Evolutionary conservation across 176 grass and related monocot genomes (phyloP).

Genomic region (Triticum urartu): DNA sequence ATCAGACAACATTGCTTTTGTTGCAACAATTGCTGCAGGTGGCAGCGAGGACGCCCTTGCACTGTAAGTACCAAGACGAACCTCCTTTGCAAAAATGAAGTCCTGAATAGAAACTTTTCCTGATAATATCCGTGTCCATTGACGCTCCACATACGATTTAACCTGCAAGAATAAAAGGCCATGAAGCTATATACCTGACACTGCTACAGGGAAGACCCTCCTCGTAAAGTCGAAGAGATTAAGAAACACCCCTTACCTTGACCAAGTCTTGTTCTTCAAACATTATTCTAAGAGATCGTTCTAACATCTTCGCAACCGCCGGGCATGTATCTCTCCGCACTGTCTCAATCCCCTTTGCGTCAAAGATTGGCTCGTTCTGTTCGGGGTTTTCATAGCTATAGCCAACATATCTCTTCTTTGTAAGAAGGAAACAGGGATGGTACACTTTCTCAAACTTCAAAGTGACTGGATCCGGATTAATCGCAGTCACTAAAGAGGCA

Average conservation of each 20-base stretch:
- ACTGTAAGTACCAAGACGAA: conserved; percentile 81
- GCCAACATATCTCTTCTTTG: conserved; percentile 96
- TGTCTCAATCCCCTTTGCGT: conserved; percentile 94
- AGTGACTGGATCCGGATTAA: conserved; percentile 86
- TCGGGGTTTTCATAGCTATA: conserved; percentile 90
- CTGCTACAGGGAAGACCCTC: background rate
- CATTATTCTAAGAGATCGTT: conserved; percentile 82
- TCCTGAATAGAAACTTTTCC: conserved; percentile 78
- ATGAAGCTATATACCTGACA: conserved; percentile 11
- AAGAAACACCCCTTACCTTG: conserved; percentile 54
- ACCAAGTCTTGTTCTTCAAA: conserved; percentile 83
- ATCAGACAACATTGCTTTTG: conserved; percentile 69
- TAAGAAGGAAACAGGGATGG: conserved; percentile 92
- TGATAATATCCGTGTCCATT: conserved; percentile 85
- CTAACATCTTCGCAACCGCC: conserved; percentile 87
- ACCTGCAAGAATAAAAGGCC: conserved; percentile 53
- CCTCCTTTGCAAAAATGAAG: conserved; percentile 94
- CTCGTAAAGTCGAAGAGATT: background rate
- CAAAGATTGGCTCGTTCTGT: conserved; percentile 73
- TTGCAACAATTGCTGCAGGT: conserved; percentile 90
- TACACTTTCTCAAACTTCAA: conserved; percentile 96
- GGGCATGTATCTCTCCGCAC: conserved; percentile 93
- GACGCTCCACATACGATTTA: conserved; percentile 76
- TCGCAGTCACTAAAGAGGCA: conserved; percentile 66
- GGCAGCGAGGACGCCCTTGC: conserved; percentile 63